Conservation (phyloP, 2,329 filamentous ascomycete genomes). For the Fusarium brachygibbosum region DNA sequence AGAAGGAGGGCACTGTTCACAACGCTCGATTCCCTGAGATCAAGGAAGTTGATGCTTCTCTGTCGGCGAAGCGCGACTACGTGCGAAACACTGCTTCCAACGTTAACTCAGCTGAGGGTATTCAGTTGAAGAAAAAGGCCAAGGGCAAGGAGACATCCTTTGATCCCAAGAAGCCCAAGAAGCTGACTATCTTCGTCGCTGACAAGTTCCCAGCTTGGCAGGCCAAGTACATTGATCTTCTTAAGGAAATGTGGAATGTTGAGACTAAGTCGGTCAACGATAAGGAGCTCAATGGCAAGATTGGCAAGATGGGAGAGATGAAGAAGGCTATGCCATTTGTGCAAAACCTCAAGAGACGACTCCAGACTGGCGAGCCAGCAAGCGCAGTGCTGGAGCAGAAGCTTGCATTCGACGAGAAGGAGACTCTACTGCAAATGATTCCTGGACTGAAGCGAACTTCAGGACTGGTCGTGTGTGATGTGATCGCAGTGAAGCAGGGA, state of each 20-base stretch:
- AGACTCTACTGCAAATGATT: slow-evolving; percentile 82
- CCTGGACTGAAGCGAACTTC: slow-evolving; percentile 81
- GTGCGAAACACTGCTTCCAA: slow-evolving; percentile 80
- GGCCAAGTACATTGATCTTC: slow-evolving; percentile 85
- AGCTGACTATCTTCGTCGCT: slow-evolving; percentile 87
- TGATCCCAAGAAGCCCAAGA: slow-evolving; percentile 93
- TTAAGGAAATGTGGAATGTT: slow-evolving; percentile 77
- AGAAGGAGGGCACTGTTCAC: slow-evolving; percentile 82
- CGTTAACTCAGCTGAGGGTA: slow-evolving; percentile 84
- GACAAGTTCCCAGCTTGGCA: slow-evolving; percentile 91
- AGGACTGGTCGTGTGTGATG: slow-evolving; percentile 77
- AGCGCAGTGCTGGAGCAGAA: slow-evolving; percentile 83
- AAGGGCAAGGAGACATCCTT: slow-evolving; percentile 91
- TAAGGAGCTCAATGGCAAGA: slow-evolving; percentile 81
- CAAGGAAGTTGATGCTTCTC: slow-evolving; percentile 71
- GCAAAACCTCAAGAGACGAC: slow-evolving; percentile 85
- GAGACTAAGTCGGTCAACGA: slow-evolving; percentile 76
- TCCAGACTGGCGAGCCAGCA: slow-evolving; percentile 77
- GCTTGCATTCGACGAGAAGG: slow-evolving; percentile 87
- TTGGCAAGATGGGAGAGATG: slow-evolving; percentile 87
- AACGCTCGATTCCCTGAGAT: slow-evolving; percentile 72
- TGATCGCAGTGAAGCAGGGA: slow-evolving; percentile 79
- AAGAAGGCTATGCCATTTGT: slow-evolving; percentile 99
- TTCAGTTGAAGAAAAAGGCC: slow-evolving; percentile 86
- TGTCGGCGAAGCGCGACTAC: slow-evolving; percentile 86